Base-by-base conservation (phyloP, 768 basidiomycete genomes). In the Amanita inopinata region DNA sequence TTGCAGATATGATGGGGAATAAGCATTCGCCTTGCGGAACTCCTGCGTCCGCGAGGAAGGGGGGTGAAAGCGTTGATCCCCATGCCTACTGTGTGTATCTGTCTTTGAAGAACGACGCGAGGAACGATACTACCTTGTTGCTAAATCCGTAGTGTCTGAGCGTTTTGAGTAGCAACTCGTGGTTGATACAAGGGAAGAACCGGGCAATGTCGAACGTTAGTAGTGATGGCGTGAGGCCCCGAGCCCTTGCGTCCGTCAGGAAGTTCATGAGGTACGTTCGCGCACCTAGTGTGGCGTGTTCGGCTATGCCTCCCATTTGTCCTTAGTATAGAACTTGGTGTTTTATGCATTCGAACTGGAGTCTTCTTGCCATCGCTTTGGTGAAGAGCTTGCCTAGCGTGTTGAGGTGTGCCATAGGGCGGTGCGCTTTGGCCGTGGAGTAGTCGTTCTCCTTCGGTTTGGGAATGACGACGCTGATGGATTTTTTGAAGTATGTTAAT, bases 401-500 rank as follows among this genome's bases (percentile, higher is more conserved):
- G 12, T 38, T 23, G 15, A 38, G 36, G 2, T 22, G 19, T 10
- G 20, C 19, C 7, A 38, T 38, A 3, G 36, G 36, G 3, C 36
- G 36, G 12, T 23, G 24, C 2, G 20, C 19, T 23, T 38, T 38
- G 4, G 20, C 19, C 9, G 10, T 38, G 18, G 36, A 23, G 19
- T 38, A 38, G 36, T 28, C 27, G 27, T 6, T n/a, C 27, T 28
- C n/a, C 7, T 28, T 28, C n/a, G 27, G 27, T 28, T 28, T 38
- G 11, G 36, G 36, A 22, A 38, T 38, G 6, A 23, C 19, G 19
- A 38, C 20, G 9, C 19, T 38, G 2, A 4, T 38, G 8, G 36
- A 22, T 23, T 23, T 12, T 25, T 38, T 38, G 36, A 38, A 38
- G n/a, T n/a, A n/a, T n/a, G n/a, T n/a, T n/a, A n/a, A n/a, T n/a